These are phyloP conservation scores for Rhizomucor pusillus DNA, from an alignment of 371 early-diverging fungal genomes.

Conservation along the genomic window DNA sequence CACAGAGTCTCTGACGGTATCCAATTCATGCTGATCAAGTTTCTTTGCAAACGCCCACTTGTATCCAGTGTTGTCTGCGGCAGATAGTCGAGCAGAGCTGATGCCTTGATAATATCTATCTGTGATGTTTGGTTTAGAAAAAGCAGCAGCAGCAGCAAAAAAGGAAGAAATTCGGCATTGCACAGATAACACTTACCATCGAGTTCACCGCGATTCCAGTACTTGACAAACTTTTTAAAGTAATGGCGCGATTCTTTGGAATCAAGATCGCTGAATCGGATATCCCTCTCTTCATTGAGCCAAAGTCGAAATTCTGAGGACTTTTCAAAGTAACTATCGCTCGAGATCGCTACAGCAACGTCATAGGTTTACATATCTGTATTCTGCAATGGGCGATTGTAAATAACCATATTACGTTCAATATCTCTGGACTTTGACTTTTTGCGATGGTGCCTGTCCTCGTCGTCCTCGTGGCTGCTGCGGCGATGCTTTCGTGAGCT, in stretches of 20 bases:
- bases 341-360: conserved; percentile 40
- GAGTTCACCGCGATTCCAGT: conserved; percentile 70
- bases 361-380: neutral
- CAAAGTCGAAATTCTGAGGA: conserved; percentile 80
- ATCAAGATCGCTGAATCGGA: conserved; percentile 72
- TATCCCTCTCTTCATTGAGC: conserved; percentile 71
- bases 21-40: conserved; percentile 55
- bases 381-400: neutral
- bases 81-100: conserved; percentile 59
- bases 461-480: conserved; percentile 10
- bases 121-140: too few relatives aligned
- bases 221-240: conserved; percentile 77
- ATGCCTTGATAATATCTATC: conserved; percentile 71
- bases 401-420: neutral
- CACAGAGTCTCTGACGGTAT: conserved; percentile 58
- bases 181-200: conserved; percentile 38
- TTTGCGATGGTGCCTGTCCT: conserved; percentile 11
- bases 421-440: conserved; percentile 11
- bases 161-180: neutral
- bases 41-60: conserved; percentile 78
- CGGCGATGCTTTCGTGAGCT: conserved; percentile 20
- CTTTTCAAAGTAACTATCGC: conserved; percentile 76
- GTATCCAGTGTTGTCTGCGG: conserved; percentile 65
- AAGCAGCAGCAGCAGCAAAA: neutral
- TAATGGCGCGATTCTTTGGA: conserved; percentile 67